Conservation (phyloP, 768 basidiomycete species). For the Dacryopinax primogenitus region DNA sequence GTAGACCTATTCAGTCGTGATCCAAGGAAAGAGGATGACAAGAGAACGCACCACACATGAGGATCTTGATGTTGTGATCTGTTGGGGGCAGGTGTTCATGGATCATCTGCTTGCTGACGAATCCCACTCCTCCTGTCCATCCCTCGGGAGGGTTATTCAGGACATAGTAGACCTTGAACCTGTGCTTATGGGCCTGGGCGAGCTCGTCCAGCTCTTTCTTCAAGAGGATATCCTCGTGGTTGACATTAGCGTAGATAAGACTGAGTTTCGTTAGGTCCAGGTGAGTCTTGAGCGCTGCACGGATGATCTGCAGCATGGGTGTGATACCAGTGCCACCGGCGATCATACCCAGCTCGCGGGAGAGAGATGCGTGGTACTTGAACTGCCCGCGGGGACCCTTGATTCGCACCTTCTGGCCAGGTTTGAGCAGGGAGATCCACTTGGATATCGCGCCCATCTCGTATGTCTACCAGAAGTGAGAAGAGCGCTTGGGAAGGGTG, state of each 20-base stretch:
- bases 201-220: constrained; percentile 77
- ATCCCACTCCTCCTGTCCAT: constrained; percentile 86
- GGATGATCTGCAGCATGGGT: constrained; percentile 97
- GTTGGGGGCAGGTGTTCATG: constrained; percentile 60
- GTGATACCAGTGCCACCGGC: constrained; percentile 98
- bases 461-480: constrained; percentile 50
- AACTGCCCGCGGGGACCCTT: constrained; percentile 97
- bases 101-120: constrained; percentile 87
- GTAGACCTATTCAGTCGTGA: background rate
- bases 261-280: constrained; percentile 66
- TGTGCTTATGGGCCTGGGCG: constrained; percentile 42
- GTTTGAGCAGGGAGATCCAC: constrained; percentile 63
- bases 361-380: constrained; percentile 59
- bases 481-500: background rate
- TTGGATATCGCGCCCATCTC: constrained; percentile 96
- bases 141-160: constrained; percentile 83
- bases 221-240: constrained; percentile 81
- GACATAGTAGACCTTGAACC: constrained; percentile 78
- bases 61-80: constrained; percentile 58
- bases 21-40: no score
- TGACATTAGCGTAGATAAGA: constrained; percentile 95
- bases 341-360: constrained; percentile 85
- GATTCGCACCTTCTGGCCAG: constrained; percentile 78
- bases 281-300: constrained; percentile 83
- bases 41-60: constrained; percentile 74